Conservation (phyloP, 1,284 basidiomycete genomes). For the Schizophyllum commune region DNA sequence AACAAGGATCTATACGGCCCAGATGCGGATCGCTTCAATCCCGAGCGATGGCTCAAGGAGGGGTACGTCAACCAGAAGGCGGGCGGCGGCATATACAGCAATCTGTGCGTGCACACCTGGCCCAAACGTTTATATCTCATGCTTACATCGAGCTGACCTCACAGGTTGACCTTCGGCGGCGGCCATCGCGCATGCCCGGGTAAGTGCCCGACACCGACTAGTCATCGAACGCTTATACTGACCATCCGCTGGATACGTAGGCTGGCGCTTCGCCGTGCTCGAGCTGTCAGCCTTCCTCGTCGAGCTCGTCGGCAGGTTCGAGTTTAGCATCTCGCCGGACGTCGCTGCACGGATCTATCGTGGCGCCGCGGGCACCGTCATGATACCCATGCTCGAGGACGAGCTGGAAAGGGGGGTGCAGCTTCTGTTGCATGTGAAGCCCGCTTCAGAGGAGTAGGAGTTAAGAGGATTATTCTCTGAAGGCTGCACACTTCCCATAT, state of each 20-base stretch:
- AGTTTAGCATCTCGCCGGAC: slow-evolving; percentile 6
- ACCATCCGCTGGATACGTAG: background rate
- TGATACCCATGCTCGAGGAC: slow-evolving; percentile 6
- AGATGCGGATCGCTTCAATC: slow-evolving; percentile 44
- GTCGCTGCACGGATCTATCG: slow-evolving; percentile 1
- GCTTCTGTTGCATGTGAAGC: background rate
- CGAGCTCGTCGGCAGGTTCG: slow-evolving; percentile 6
- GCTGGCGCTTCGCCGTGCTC: slow-evolving; percentile 1
- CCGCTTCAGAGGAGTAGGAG: background rate
- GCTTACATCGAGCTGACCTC: background rate
- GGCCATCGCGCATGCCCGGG: slow-evolving; percentile 6
- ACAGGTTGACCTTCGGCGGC: slow-evolving; percentile 8
- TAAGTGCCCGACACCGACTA: background rate
- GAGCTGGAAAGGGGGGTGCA: slow-evolving; percentile 4
- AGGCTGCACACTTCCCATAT: too few species aligned
- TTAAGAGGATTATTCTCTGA: too few species aligned
- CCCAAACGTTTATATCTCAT: too few species aligned
- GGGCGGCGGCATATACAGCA: slow-evolving; percentile 42
- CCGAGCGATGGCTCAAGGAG: slow-evolving; percentile 41
- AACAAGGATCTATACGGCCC: slow-evolving; percentile 39
- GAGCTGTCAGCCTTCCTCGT: slow-evolving; percentile 8
- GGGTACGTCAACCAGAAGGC: slow-evolving; percentile 31
- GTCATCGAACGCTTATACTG: too few species aligned
- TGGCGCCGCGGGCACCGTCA: background rate
- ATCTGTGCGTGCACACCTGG: slow-evolving; percentile 41